These are phyloP conservation scores for Dendrothele bispora DNA, from an alignment of 768 basidiomycete species.

Conservation along the genomic window DNA sequence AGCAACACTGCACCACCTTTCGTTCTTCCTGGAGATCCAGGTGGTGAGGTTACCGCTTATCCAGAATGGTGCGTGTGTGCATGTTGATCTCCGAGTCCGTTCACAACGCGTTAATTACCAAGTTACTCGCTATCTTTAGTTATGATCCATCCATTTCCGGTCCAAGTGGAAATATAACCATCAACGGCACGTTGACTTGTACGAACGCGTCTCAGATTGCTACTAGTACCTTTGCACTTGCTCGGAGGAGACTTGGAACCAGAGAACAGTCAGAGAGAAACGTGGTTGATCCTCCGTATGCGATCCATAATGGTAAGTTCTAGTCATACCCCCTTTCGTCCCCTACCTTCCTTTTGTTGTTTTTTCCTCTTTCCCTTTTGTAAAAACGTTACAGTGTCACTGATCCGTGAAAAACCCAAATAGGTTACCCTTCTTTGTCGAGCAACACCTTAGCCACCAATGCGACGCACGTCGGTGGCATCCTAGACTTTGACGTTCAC, in stretches of 20 bases:
- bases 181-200: constrained; percentile 64
- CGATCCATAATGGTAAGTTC: constrained; percentile 66
- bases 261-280: constrained; percentile 47
- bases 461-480: constrained; percentile 65
- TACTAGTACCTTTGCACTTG: too few species aligned
- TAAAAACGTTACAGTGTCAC: too few species aligned
- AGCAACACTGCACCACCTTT: too few species aligned
- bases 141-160: constrained; percentile 65
- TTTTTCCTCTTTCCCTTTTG: too few species aligned
- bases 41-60: too few species aligned
- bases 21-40: too few species aligned
- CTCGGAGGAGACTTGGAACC: constrained; percentile 50
- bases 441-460: constrained; percentile 64
- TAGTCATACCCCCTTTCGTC: background rate
- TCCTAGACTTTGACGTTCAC: constrained; percentile 65
- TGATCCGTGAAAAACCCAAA: too few species aligned
- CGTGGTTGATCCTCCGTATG: constrained; percentile 61
- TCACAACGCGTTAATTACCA: too few species aligned
- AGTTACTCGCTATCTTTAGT: constrained; percentile 40
- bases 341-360: too few species aligned
- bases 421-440: too few species aligned
- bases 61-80: too few species aligned
- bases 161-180: constrained; percentile 72
- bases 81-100: too few species aligned
- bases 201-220: constrained; percentile 14